A percentile compares a stretch with the other conserved stretches of the same genome.
phyloP scores from a whole-genome alignment of 768 basidiomycete genomes.

The Lactarius sp. region DNA sequence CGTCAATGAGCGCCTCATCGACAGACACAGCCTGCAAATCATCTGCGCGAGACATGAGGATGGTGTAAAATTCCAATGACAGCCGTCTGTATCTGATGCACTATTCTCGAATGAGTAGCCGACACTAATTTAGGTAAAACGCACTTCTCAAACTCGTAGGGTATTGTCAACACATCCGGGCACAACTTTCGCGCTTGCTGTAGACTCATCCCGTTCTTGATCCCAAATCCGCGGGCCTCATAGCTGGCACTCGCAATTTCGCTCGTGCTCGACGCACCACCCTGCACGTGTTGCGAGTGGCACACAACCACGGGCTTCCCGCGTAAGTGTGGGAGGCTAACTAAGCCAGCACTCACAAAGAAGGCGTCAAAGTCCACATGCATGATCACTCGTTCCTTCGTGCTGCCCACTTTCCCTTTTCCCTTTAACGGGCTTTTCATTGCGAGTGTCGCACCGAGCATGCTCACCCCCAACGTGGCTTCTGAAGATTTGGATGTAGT shows the following conservation, averaged over 20 bases:
- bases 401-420: slow-evolving; percentile 50
- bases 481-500: slow-evolving; percentile 26
- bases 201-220: slow-evolving; percentile 93
- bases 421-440: slow-evolving; percentile 52
- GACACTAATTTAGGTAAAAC: slow-evolving; percentile 22
- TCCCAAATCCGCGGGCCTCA: slow-evolving; percentile 82
- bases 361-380: slow-evolving; percentile 96
- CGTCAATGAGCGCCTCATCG: slow-evolving; percentile 93
- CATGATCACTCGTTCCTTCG: slow-evolving; percentile 67
- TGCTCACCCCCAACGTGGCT: slow-evolving; percentile 25
- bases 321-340: slow-evolving; percentile 71
- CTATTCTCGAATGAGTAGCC: slow-evolving; percentile 7
- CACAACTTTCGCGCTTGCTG: slow-evolving; percentile 78
- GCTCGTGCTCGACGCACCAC: slow-evolving; percentile 75
- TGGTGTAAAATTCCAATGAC: slow-evolving; percentile 87
- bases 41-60: slow-evolving; percentile 84
- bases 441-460: slow-evolving; percentile 42
- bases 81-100: slow-evolving; percentile 70
- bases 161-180: slow-evolving; percentile 66
- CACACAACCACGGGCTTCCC: slow-evolving; percentile 94
- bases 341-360: slow-evolving; percentile 89
- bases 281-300: slow-evolving; percentile 79
- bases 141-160: slow-evolving; percentile 89
- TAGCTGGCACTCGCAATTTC: slow-evolving; percentile 95
- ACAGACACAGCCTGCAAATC: slow-evolving; percentile 94